Evolutionary conservation across 306 rosid species (phyloP).

Genomic region (Medicago lupulina): DNA sequence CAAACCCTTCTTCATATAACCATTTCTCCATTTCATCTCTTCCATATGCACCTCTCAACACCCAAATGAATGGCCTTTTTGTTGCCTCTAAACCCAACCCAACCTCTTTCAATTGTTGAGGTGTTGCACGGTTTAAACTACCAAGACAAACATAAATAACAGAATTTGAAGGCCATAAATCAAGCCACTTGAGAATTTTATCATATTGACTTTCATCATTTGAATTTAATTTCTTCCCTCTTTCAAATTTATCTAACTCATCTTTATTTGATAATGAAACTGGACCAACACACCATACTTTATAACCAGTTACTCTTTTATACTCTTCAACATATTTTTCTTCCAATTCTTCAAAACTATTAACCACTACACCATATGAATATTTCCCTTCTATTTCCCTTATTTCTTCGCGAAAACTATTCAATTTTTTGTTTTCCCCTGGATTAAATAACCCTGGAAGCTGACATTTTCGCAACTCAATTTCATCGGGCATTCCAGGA

Average conservation of each 20-base stretch:
- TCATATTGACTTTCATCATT: slow-evolving; percentile 35
- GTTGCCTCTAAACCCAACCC: slow-evolving; percentile 66
- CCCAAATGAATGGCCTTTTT: slow-evolving; percentile 70
- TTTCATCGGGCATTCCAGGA: slow-evolving; percentile 39
- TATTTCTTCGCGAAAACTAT: slow-evolving; percentile 6
- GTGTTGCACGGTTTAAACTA: slow-evolving; percentile 50
- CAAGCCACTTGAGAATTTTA: slow-evolving; percentile 57
- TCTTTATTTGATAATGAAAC: slow-evolving; percentile 47
- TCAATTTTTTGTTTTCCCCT: neutral
- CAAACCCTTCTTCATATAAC: slow-evolving; percentile 46
- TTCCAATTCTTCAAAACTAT: slow-evolving; percentile 55
- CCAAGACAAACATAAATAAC: slow-evolving; percentile 68
- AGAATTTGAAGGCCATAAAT: slow-evolving; percentile 43
- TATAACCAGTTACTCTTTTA: slow-evolving; percentile 17
- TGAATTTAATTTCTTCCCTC: slow-evolving; percentile 49
- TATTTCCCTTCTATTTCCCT: neutral
- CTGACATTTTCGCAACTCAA: slow-evolving; percentile 38
- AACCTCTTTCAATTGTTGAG: slow-evolving; percentile 53
- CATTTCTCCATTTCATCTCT: slow-evolving; percentile 48
- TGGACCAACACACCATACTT: slow-evolving; percentile 62
- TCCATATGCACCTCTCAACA: slow-evolving; percentile 46
- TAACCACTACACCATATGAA: slow-evolving; percentile 48
- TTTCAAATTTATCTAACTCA: slow-evolving; percentile 42
- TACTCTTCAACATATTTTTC: slow-evolving; percentile 40
- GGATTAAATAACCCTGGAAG: slow-evolving; percentile 36